phyloP scores from a whole-genome alignment of 306 rosid genomes.

The Fragaria iinumae region DNA sequence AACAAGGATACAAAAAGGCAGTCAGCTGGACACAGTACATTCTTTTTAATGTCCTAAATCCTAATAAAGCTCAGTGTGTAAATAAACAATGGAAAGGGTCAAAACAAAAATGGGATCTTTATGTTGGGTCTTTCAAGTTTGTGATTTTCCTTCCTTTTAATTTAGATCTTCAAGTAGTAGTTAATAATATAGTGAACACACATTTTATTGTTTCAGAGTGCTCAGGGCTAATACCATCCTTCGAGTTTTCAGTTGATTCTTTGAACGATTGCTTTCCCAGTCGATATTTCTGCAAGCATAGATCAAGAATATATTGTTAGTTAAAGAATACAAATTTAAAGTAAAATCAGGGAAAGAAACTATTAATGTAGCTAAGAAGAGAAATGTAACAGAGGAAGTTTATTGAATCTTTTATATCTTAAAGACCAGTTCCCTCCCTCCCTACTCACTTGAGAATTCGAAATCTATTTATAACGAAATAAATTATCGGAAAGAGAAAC shows the following conservation, averaged over 20 bases:
- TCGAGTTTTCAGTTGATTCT: conserved; percentile 49
- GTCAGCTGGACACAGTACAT: neutral
- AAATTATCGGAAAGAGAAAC: conserved; percentile 14
- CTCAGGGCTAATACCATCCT: conserved; percentile 41
- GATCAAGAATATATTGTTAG: neutral
- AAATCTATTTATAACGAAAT: neutral
- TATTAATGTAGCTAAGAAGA: neutral
- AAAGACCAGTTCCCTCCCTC: conserved; percentile 3
- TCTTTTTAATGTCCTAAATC: neutral
- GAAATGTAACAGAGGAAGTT: neutral
- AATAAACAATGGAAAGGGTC: neutral
- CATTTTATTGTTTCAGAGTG: neutral
- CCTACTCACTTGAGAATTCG: neutral
- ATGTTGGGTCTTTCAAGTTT: conserved; percentile 9
- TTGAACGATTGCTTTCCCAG: conserved; percentile 56
- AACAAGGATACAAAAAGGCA: neutral
- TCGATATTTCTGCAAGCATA: conserved; percentile 52
- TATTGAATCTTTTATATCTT: neutral
- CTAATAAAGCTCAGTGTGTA: neutral
- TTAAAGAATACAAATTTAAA: neutral
- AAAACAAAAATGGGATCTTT: neutral
- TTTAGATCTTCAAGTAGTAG: neutral
- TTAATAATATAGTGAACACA: neutral
- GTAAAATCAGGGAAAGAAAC: neutral
- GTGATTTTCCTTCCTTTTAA: neutral